These are phyloP conservation scores for Auriscalpium orientale DNA, from an alignment of 768 basidiomycete genomes.

Conservation along the genomic window DNA sequence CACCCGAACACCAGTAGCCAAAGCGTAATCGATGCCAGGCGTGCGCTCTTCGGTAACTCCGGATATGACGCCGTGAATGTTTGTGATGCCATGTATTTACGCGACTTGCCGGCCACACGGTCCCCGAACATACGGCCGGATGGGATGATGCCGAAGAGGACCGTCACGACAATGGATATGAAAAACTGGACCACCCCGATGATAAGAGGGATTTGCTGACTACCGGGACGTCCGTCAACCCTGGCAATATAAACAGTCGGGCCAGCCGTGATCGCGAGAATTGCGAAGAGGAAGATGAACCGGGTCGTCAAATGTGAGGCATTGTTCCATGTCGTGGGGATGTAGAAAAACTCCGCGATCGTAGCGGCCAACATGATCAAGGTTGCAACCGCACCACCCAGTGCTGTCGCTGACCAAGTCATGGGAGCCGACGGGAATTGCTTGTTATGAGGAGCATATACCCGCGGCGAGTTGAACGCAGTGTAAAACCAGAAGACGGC, in stretches of 20 bases:
- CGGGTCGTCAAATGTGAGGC: slow-evolving; percentile 94
- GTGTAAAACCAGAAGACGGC: slow-evolving; percentile 96
- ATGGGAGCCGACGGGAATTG: slow-evolving; percentile 72
- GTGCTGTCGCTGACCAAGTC: slow-evolving; percentile 91
- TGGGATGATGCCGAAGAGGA: slow-evolving; percentile 83
- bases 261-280: slow-evolving; percentile 86
- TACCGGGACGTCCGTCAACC: slow-evolving; percentile 58
- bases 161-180: slow-evolving; percentile 75
- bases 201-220: slow-evolving; percentile 74
- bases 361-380: slow-evolving; percentile 92
- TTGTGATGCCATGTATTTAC: slow-evolving; percentile 98
- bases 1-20: slow-evolving; percentile 95
- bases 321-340: slow-evolving; percentile 98
- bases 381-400: slow-evolving; percentile 94
- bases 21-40: slow-evolving; percentile 75
- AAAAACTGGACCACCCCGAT: slow-evolving; percentile 92
- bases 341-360: slow-evolving; percentile 90
- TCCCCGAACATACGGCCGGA: slow-evolving; percentile 99
- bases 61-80: slow-evolving; percentile 99
- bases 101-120: slow-evolving; percentile 91
- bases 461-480: slow-evolving; percentile 90
- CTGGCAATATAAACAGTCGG: slow-evolving; percentile 91
- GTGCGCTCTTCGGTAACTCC: slow-evolving; percentile 57
- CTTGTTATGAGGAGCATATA: slow-evolving; percentile 71
- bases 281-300: slow-evolving; percentile 83